Percentiles rank a stretch among this genome's conserved stretches.
phyloP scores from a whole-genome alignment of 345 rosid species.

The Passiflora organensis region DNA sequence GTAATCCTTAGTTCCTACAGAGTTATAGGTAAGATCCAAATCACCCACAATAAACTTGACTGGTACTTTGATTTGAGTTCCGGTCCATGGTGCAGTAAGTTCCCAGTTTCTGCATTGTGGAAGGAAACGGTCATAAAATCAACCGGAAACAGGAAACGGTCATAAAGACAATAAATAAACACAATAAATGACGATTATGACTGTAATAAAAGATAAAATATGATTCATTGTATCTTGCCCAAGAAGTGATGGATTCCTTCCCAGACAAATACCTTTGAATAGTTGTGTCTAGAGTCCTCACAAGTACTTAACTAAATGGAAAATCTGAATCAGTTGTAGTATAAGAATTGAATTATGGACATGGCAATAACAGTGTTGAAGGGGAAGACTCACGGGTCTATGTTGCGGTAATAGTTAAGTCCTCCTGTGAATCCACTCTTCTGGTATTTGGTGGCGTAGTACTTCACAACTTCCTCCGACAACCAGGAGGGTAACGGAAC shows the following conservation, averaged over 20 bases:
- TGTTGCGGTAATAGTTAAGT: constrained; percentile 20
- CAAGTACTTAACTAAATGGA: too few relatives aligned
- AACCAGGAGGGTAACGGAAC: constrained; percentile 21
- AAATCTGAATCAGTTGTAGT: too few relatives aligned
- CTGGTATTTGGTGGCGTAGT: constrained; percentile 18
- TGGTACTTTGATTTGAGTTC: constrained; percentile 18
- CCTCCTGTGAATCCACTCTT: constrained; percentile 25
- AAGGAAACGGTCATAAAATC: neutral
- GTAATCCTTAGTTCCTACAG: constrained; percentile 16
- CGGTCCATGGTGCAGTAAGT: constrained; percentile 25
- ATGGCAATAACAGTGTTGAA: too few relatives aligned
- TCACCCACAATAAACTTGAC: constrained; percentile 21
- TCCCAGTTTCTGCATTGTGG: constrained; percentile 27
- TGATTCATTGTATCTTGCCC: neutral
- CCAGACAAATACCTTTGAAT: too few relatives aligned
- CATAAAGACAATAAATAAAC: too few relatives aligned
- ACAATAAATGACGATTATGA: too few relatives aligned
- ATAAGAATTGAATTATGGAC: too few relatives aligned
- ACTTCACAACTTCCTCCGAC: constrained; percentile 25
- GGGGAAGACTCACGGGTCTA: constrained; percentile 13
- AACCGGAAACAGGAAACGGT: too few relatives aligned
- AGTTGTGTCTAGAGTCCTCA: too few relatives aligned
- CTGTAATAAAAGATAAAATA: too few relatives aligned
- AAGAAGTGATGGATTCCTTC: too few relatives aligned
- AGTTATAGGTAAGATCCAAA: constrained; percentile 27